phyloP scores from a whole-genome alignment of 1,139 yeast species.

The Magnusiomyces paraingens region DNA sequence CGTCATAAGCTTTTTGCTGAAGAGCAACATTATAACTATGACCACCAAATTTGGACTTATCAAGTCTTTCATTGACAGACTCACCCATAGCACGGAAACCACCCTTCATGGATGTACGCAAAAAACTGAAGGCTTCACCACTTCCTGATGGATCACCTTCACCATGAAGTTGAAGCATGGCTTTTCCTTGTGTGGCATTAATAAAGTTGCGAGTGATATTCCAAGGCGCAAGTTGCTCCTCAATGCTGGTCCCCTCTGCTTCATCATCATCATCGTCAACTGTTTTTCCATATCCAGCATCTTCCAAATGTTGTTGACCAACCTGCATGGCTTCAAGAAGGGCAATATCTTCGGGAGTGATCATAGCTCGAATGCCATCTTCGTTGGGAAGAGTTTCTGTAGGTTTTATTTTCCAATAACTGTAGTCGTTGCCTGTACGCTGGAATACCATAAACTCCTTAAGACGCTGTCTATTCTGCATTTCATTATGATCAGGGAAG shows the following conservation, averaged over 20 bases:
- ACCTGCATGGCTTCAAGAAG: constrained; percentile 88
- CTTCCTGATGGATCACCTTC: constrained; percentile 95
- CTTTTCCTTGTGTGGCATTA: constrained; percentile 91
- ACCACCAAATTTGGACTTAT: constrained; percentile 46
- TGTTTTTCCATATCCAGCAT: constrained; percentile 50
- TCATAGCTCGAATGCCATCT: constrained; percentile 75
- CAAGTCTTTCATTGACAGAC: constrained; percentile 38
- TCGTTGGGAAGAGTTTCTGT: constrained; percentile 68
- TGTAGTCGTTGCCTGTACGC: constrained; percentile 90
- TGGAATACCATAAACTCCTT: constrained; percentile 99
- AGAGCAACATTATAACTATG: constrained; percentile 75
- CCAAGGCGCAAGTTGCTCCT: constrained; percentile 93
- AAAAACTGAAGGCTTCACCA: constrained; percentile 84
- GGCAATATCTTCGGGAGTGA: constrained; percentile 87
- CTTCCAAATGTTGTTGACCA: constrained; percentile 80
- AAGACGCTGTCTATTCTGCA: constrained; percentile 91
- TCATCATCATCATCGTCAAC: constrained; percentile 42
- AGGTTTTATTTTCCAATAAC: constrained; percentile 86
- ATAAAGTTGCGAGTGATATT: constrained; percentile 82
- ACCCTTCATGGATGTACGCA: constrained; percentile 91
- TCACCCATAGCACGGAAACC: constrained; percentile 68
- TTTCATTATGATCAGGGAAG: constrained; percentile 95
- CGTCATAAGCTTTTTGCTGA: constrained; percentile 89
- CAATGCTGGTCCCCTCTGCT: constrained; percentile 47
- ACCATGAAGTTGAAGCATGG: constrained; percentile 94